These are phyloP conservation scores for Cardiospermum halicacabum DNA, from an alignment of 345 rosid genomes.

Conservation along the genomic window DNA sequence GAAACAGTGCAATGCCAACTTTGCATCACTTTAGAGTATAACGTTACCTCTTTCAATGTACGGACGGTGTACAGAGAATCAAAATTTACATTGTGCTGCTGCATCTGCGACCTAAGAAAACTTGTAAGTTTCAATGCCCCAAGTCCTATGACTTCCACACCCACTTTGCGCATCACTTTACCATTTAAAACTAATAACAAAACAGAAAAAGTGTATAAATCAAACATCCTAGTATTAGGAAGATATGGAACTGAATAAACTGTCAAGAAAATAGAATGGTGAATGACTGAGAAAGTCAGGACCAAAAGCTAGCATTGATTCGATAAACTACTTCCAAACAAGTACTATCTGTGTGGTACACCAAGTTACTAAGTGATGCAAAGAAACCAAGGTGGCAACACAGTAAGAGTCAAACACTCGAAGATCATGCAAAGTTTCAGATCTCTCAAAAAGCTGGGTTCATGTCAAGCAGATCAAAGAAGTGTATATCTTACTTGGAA, in stretches of 20 bases:
- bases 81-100: conserved; percentile 58
- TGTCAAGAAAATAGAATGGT: neutral
- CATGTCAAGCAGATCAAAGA: neutral
- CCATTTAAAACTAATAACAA: conserved; percentile 70
- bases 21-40: neutral
- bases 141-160: conserved; percentile 75
- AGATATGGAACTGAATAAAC: neutral
- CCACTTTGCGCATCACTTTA: conserved; percentile 83
- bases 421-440: neutral
- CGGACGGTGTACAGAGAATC: conserved; percentile 77
- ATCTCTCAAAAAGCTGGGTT: neutral
- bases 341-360: no score
- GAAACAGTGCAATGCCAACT: neutral
- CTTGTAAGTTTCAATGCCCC: conserved; percentile 90
- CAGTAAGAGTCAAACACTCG: neutral
- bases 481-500: conserved; percentile 60
- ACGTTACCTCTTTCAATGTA: conserved; percentile 77
- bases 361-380: no score
- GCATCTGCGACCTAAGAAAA: conserved; percentile 77
- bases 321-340: no score
- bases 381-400: no score
- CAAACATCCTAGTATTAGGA: conserved; percentile 11
- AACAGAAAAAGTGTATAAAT: conserved; percentile 17
- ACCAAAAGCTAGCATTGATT: no score
- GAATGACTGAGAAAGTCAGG: neutral